Base-by-base conservation (phyloP, 352 stramenopile genomes). In the Pilasporangium apinafurcum region DNA sequence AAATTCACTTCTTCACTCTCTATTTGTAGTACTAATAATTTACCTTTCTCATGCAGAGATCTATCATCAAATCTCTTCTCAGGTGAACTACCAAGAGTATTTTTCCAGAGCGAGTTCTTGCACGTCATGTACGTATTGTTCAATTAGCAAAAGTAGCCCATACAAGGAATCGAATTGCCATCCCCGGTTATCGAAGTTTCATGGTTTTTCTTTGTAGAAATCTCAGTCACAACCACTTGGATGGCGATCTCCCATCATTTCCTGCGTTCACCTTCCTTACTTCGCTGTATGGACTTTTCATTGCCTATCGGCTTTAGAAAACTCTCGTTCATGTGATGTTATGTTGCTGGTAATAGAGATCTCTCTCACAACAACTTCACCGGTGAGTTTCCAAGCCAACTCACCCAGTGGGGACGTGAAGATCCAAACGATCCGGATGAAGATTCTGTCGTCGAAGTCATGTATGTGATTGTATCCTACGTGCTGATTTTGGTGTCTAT, bases 391-490 rank as follows among this genome's bases (percentile, higher is more conserved):
- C 69, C 71, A 8, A 3, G 25, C 13, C 45, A 65, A 14, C n/a
- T 86, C 14, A 47, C 59, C 5, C 26, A 48, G 2, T 79, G 68
- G 52, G 72, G 70, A 0, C 56, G 66, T 25, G 56, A 73, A 41
- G 64, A 86, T 24, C 65, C 62, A 10, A 41, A 59, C n/a, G 63
- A 88, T 32, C 68, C 70, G 3, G 55, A 72, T 7, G 67, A 87
- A 36, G 48, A 67, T 5, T 77, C 75, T 1, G 37, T 57, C 26
- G 27, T 83, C 21, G 14, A 61, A 37, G 45, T 56, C 26, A 38
- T 88, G 76, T 88, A 65, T 17, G 62, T 56, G 18, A 21, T 34
- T 17, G 16, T 24, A 28, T 43, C 18, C 12, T 38, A 18, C 0
- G 21, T 9, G 10, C n/a, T 12, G 20, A 21, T 30, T 34, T 16